Evolutionary conservation across 169 alveolate species (phyloP).

Genomic region (Theileria orientalis): DNA sequence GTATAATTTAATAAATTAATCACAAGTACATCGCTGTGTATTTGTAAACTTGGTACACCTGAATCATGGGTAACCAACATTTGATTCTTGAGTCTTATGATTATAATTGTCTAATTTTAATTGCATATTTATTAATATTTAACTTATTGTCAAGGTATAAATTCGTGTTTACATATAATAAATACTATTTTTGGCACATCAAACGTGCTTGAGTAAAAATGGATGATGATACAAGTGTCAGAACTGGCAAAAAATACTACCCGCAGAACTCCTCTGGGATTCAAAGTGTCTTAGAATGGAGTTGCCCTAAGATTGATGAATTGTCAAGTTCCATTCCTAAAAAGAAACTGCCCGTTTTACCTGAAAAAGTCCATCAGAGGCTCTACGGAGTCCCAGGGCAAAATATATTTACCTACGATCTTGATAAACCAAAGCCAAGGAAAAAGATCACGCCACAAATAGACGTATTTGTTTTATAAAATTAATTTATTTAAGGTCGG

Average conservation of each 20-base stretch:
- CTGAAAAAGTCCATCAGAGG: slow-evolving; percentile 23
- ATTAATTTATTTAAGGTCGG: slow-evolving; percentile 16
- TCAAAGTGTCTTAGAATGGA: slow-evolving; percentile 11
- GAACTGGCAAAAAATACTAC: slow-evolving; percentile 11
- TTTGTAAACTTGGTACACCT: not conserved
- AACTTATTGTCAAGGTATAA: too few species aligned
- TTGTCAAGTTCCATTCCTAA: slow-evolving; percentile 1
- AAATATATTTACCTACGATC: slow-evolving; percentile 53
- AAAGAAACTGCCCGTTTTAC: slow-evolving; percentile 49
- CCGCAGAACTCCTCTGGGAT: slow-evolving; percentile 2
- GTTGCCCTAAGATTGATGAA: not conserved
- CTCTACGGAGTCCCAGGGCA: slow-evolving; percentile 61
- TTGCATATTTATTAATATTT: too few species aligned
- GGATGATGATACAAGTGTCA: not conserved
- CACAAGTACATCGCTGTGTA: too few species aligned
- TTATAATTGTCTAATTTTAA: not conserved
- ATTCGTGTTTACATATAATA: not conserved
- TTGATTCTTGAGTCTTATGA: not conserved
- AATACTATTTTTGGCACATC: too few species aligned
- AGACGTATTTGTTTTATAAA: slow-evolving; percentile 18
- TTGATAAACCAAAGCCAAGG: slow-evolving; percentile 37
- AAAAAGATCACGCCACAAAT: not conserved
- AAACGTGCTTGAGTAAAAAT: too few species aligned
- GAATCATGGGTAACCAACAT: not conserved
- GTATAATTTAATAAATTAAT: too few species aligned